Evolutionary conservation across 148 eudicot species (phyloP).

Genomic region (Silene uniflora): DNA sequence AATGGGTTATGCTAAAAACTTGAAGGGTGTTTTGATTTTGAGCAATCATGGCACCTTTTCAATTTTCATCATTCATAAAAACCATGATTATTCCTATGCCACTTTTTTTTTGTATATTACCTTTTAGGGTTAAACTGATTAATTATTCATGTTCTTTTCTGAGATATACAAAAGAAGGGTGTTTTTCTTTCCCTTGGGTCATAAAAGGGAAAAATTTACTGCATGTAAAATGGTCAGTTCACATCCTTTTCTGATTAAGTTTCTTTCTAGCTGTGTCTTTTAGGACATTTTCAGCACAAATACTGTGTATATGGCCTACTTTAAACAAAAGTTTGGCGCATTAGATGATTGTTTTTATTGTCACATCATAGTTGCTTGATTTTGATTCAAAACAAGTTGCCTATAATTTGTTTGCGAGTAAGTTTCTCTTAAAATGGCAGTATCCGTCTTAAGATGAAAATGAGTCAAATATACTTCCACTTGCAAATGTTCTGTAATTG

Average conservation of each 20-base stretch:
- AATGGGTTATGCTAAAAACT: not conserved
- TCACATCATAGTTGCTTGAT: not conserved
- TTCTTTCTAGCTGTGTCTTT: conserved; percentile 9
- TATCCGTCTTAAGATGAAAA: too few species aligned
- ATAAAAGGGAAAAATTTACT: not conserved
- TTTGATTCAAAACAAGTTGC: not conserved
- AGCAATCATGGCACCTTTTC: not conserved
- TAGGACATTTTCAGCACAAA: conserved; percentile 5
- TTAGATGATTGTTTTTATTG: conserved; percentile 5
- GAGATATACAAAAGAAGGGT: not conserved
- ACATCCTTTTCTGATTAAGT: conserved; percentile 9
- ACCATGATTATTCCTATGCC: not conserved
- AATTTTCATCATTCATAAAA: conserved; percentile 4
- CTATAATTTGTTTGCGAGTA: not conserved
- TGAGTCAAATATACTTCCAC: too few species aligned
- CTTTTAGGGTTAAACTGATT: conserved; percentile 21
- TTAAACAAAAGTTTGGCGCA: conserved; percentile 3
- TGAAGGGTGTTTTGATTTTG: conserved; percentile 4
- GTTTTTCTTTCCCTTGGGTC: not conserved
- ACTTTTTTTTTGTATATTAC: conserved; percentile 2
- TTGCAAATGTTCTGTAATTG: too few species aligned
- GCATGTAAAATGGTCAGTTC: conserved; percentile 6
- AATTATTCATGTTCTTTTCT: conserved; percentile 17
- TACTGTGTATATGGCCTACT: not conserved
- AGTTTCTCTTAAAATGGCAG: too few species aligned